Base-by-base conservation (phyloP, 345 rosid species). In the Citrus reticulata region DNA sequence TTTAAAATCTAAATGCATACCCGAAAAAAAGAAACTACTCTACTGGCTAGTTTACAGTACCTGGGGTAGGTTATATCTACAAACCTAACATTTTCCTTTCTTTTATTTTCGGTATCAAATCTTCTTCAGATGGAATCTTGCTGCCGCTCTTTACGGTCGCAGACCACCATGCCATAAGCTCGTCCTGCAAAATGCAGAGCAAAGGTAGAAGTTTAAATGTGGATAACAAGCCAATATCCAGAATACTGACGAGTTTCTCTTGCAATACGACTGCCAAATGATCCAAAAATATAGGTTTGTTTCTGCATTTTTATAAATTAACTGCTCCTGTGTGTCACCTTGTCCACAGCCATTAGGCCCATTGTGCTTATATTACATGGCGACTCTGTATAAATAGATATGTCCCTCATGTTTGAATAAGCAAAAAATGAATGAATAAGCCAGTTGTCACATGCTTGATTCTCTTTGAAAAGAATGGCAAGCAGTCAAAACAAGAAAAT, bases 151-250 rank as follows among this genome's bases (percentile, higher is more conserved):
- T 86, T 7, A 54, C 40, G 19, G 82, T 82, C 6, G 78, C 84
- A 4, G 32, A 42, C 92, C 93, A 90, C 97, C 99, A 95, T n/a
- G 88, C 89, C 78, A 80, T 84, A n/a, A 95, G 87, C 89, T 95
- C 98, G 24, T 93, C 95, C 98, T 92, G 86, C 80, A 68, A 75
- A 51, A 81, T 69, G 39, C 67, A 54, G 19, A 54, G 58, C 22
- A 24, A 57, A 19, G 13, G 73, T 70, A 17, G 49, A 27, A n/a
- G 24, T 10, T 3, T 30, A n/a, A 35, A 77, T 17, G 42, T 7
- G 32, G 73, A 67, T 35, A 39, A 78, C 22, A 37, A 24, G 35
- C 16, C 25, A 14, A 32, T 19, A 17, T 54, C 7, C 22, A 0
- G 58, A 54, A 54, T 54, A 54, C 58, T 17, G 7, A 51, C 19